Percentiles rank a stretch among this genome's conserved stretches.
phyloP scores from a whole-genome alignment of 768 basidiomycete species.

The Russula olivacea region DNA sequence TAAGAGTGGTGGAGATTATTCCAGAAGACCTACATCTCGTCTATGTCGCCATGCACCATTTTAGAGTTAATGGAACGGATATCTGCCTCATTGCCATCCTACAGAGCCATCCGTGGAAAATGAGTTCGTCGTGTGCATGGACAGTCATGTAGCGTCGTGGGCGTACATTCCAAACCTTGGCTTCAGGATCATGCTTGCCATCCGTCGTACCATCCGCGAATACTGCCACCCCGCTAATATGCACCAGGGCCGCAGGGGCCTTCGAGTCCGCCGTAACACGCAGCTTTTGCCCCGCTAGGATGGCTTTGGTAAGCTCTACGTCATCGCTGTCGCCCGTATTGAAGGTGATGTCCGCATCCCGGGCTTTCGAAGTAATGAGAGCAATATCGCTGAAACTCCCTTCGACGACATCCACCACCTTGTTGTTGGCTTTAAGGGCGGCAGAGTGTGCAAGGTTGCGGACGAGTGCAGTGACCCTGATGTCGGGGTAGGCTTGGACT shows the following conservation, averaged over 20 bases:
- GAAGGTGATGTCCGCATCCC: conserved; percentile 5
- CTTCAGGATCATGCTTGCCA: conserved; percentile 7
- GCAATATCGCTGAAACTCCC: conserved; percentile 9
- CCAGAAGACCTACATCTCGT: conserved; percentile 2
- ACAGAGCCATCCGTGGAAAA: neutral
- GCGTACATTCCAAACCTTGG: conserved; percentile 18
- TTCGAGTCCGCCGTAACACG: conserved; percentile 8
- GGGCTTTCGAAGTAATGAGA: conserved; percentile 5
- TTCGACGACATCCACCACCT: conserved; percentile 1
- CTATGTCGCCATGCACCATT: conserved; percentile 15
- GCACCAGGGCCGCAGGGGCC: neutral
- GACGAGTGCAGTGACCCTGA: conserved; percentile 15
- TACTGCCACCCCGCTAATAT: conserved; percentile 17
- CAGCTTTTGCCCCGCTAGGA: conserved; percentile 14
- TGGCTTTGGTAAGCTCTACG: conserved; percentile 5
- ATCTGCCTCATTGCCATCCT: conserved; percentile 18
- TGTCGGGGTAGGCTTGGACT: neutral
- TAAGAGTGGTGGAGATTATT: neutral
- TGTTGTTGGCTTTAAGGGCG: neutral
- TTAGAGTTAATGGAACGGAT: conserved; percentile 13
- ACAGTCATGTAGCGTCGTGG: neutral
- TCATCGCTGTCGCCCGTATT: conserved; percentile 14
- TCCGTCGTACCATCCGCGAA: conserved; percentile 7
- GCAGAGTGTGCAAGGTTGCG: conserved; percentile 7
- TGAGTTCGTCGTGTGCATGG: neutral